These are phyloP conservation scores for Spirogloea muscicola DNA, from an alignment of 139 green algal species.

Conservation along the genomic window DNA sequence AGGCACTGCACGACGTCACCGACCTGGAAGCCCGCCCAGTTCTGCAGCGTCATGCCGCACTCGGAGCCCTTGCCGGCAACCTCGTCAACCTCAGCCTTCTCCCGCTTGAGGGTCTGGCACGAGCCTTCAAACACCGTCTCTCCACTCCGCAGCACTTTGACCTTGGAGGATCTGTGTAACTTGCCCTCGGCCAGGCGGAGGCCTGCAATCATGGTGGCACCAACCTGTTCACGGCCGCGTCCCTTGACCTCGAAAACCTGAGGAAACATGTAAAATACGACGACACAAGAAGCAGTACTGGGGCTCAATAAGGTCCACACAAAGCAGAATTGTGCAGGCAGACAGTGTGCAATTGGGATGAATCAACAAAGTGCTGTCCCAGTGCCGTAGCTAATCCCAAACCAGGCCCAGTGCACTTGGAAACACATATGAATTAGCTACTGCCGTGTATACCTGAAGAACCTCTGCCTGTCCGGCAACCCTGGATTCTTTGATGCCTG, in stretches of 20 bases:
- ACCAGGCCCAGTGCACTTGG: too few relatives aligned
- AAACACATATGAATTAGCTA: too few relatives aligned
- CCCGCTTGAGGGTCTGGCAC: slow-evolving; percentile 12
- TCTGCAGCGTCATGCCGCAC: slow-evolving; percentile 30
- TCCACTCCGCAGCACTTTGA: slow-evolving; percentile 17
- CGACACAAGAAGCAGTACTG: too few relatives aligned
- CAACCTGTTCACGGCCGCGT: slow-evolving; percentile 2
- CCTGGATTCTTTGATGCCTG: background rate
- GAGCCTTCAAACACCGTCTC: slow-evolving; percentile 18
- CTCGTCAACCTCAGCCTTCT: slow-evolving; percentile 31
- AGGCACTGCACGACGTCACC: slow-evolving; percentile 34
- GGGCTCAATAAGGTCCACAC: too few relatives aligned
- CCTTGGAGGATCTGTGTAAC: background rate
- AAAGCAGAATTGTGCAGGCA: too few relatives aligned
- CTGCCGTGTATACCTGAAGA: too few relatives aligned
- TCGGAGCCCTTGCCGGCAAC: slow-evolving; percentile 21
- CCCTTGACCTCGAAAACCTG: slow-evolving; percentile 34
- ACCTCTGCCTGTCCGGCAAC: slow-evolving; percentile 29
- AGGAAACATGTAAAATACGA: background rate
- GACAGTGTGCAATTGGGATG: too few relatives aligned
- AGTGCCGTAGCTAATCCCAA: too few relatives aligned
- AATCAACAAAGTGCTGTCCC: too few relatives aligned
- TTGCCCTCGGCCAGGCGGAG: slow-evolving; percentile 26
- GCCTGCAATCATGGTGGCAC: slow-evolving; percentile 15
- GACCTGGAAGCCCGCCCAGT: slow-evolving; percentile 20